These are phyloP conservation scores for Macrotyloma uniflorum DNA, from an alignment of 306 rosid genomes.

Conservation along the genomic window DNA sequence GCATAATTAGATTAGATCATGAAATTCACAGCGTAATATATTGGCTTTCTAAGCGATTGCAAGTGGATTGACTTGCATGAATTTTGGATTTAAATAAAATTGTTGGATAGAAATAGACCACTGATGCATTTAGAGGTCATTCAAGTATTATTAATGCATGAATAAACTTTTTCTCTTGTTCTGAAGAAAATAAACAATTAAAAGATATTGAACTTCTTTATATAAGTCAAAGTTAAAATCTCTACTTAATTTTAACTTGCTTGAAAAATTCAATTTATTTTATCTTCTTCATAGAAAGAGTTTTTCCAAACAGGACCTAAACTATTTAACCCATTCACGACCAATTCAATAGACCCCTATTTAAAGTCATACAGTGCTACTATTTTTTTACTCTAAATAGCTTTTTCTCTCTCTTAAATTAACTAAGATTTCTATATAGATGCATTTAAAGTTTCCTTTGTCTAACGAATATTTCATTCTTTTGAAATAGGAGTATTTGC, in stretches of 20 bases:
- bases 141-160: no score
- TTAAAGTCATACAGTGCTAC: no score
- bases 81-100: neutral
- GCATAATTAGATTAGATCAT: neutral
- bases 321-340: neutral
- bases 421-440: neutral
- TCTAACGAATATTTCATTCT: neutral
- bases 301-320: no score
- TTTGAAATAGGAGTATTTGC: neutral
- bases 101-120: neutral
- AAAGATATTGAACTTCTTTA: no score
- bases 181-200: no score
- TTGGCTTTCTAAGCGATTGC: neutral
- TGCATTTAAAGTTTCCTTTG: neutral
- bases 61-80: slow-evolving; percentile 4
- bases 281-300: neutral
- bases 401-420: neutral
- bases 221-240: no score
- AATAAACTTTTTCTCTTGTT: no score
- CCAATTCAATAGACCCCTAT: neutral
- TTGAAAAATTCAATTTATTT: no score
- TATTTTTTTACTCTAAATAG: neutral
- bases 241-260: no score
- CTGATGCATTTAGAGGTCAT: neutral
- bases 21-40: neutral